phyloP scores from a whole-genome alignment of 2,329 filamentous ascomycete species.

The Thermomyces lanuginosus region DNA sequence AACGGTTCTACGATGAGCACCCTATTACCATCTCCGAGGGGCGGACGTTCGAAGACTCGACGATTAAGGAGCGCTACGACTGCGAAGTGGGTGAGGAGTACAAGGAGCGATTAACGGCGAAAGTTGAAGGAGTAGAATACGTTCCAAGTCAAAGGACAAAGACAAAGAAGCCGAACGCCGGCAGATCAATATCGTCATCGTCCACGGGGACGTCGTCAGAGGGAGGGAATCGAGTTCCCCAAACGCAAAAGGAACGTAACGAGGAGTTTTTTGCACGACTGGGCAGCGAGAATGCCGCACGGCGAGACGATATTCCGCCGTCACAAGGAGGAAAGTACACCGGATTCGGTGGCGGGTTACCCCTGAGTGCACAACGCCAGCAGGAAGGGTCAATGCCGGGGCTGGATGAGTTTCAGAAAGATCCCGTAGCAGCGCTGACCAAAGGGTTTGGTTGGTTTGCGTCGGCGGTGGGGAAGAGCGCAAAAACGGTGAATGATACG shows the following conservation, averaged over 20 bases:
- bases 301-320: constrained; percentile 60
- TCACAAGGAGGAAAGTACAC: constrained; percentile 83
- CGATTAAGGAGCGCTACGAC: constrained; percentile 78
- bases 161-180: constrained; percentile 24
- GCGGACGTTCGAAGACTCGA: constrained; percentile 66
- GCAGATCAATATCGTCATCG: constrained; percentile 22
- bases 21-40: constrained; percentile 49
- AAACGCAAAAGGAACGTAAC: constrained; percentile 48
- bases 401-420: constrained; percentile 78
- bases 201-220: too few relatives aligned
- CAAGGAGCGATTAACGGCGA: constrained; percentile 75
- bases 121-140: constrained; percentile 78
- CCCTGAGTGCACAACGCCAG: constrained; percentile 29
- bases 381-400: constrained; percentile 40
- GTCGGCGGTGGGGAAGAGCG: constrained; percentile 72
- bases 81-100: constrained; percentile 85
- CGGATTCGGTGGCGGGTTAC: constrained; percentile 71
- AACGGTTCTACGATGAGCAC: constrained; percentile 67
- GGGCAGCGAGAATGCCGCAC: constrained; percentile 63
- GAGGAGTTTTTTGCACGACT: constrained; percentile 82
- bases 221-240: too few relatives aligned
- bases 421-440: constrained; percentile 71
- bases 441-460: constrained; percentile 94
- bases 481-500: constrained; percentile 76
- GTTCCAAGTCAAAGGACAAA: constrained; percentile 51